Conservation (phyloP, 306 rosid species). For the Rosa lucieae region DNA sequence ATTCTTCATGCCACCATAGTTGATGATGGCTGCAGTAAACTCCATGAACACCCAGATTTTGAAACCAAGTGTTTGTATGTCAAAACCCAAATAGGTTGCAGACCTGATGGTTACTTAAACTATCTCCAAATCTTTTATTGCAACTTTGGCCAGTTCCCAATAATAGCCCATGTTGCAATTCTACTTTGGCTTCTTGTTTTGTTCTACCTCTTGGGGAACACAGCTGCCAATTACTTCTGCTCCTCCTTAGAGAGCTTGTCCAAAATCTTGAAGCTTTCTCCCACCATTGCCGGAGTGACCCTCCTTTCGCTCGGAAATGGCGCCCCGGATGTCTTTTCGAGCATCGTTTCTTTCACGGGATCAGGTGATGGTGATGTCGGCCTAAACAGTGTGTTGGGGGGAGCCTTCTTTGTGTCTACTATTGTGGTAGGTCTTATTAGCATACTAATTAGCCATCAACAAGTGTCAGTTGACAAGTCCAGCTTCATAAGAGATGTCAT, state of each 20-base stretch:
- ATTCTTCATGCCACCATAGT: neutral
- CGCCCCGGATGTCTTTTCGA: slow-evolving; percentile 75
- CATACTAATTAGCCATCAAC: slow-evolving; percentile 35
- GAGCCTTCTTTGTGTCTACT: slow-evolving; percentile 66
- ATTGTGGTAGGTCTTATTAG: slow-evolving; percentile 68
- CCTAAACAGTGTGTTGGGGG: slow-evolving; percentile 73
- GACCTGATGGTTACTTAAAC: slow-evolving; percentile 62
- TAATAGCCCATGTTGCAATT: slow-evolving; percentile 41
- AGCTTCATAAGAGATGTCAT: slow-evolving; percentile 59
- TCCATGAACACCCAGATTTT: slow-evolving; percentile 37
- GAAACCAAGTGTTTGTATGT: slow-evolving; percentile 53
- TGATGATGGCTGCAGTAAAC: slow-evolving; percentile 41
- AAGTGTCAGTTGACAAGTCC: slow-evolving; percentile 41
- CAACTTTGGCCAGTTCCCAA: slow-evolving; percentile 43
- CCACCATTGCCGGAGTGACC: slow-evolving; percentile 79
- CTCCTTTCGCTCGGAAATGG: slow-evolving; percentile 83
- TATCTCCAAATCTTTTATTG: slow-evolving; percentile 72
- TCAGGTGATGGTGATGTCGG: slow-evolving; percentile 57
- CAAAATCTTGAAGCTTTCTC: slow-evolving; percentile 60
- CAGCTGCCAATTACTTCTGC: slow-evolving; percentile 75
- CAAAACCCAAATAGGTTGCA: slow-evolving; percentile 41
- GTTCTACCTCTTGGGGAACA: slow-evolving; percentile 73
- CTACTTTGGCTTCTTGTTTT: slow-evolving; percentile 61
- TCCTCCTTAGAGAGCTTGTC: slow-evolving; percentile 65
- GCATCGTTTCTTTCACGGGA: slow-evolving; percentile 61